phyloP scores from a whole-genome alignment of 192 early-diverging fungal genomes.

The Umbelopsis vinacea region DNA sequence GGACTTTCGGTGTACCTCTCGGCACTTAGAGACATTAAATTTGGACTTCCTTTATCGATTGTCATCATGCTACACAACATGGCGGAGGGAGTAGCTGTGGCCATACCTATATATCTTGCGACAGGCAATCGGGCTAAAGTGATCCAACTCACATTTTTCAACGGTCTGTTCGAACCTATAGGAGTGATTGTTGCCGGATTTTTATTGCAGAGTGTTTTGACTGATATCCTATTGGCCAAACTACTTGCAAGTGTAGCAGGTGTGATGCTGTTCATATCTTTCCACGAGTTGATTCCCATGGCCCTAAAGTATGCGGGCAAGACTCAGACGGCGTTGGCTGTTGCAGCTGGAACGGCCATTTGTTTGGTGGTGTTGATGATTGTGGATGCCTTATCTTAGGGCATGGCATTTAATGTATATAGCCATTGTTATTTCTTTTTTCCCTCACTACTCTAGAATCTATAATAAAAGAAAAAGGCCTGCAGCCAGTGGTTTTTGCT shows the following conservation, averaged over 20 bases:
- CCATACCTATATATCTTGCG: constrained; percentile 28
- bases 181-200: constrained; percentile 27
- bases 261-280: constrained; percentile 27
- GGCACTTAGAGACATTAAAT: constrained; percentile 26
- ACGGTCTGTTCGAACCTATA: constrained; percentile 23
- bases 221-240: constrained; percentile 21
- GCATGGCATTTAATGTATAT: constrained; percentile 10
- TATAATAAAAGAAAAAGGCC: neutral
- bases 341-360: neutral
- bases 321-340: constrained; percentile 9
- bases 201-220: constrained; percentile 18
- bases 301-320: constrained; percentile 19
- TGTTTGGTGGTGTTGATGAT: constrained; percentile 18
- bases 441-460: neutral
- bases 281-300: constrained; percentile 26
- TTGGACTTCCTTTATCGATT: constrained; percentile 21
- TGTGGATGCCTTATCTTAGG: constrained; percentile 21
- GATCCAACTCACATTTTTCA: constrained; percentile 26
- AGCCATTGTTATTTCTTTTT: neutral
- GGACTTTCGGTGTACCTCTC: constrained; percentile 23
- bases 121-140: constrained; percentile 16
- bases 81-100: constrained; percentile 26
- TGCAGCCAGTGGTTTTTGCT: no score
- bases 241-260: constrained; percentile 23
- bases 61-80: constrained; percentile 30